phyloP scores from a whole-genome alignment of 1,284 basidiomycete species.

The Retiboletus flavoniger region DNA sequence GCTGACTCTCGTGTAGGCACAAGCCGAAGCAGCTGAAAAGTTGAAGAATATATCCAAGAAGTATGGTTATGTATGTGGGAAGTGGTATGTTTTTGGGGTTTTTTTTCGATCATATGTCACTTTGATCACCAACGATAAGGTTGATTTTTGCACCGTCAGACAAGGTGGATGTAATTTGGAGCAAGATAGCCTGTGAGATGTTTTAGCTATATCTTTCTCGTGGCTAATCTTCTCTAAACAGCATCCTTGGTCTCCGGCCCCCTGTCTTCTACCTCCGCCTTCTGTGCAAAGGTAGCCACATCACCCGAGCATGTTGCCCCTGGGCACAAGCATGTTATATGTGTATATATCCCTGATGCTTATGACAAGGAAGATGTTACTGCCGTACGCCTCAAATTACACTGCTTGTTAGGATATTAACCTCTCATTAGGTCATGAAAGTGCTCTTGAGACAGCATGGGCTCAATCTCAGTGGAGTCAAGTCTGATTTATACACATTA shows the following conservation, averaged over 20 bases:
- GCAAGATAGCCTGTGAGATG: conserved; percentile 50
- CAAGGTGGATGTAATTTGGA: conserved; percentile 62
- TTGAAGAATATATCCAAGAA: conserved; percentile 57
- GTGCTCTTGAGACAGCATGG: conserved; percentile 64
- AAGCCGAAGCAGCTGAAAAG: conserved; percentile 54
- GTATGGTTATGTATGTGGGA: conserved; percentile 55
- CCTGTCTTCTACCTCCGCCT: conserved; percentile 53
- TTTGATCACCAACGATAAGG: conserved; percentile 37
- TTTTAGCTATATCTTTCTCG: background rate
- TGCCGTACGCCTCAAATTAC: conserved; percentile 40
- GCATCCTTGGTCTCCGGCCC: conserved; percentile 63
- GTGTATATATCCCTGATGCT: conserved; percentile 69
- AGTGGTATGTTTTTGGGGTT: conserved; percentile 50
- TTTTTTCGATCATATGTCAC: background rate
- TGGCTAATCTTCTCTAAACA: conserved; percentile 31
- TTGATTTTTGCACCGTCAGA: conserved; percentile 60
- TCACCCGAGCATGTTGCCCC: conserved; percentile 48
- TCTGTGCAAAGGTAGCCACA: conserved; percentile 62
- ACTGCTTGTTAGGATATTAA: background rate
- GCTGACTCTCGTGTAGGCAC: conserved; percentile 42
- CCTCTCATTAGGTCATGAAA: conserved; percentile 55
- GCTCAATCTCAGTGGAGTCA: conserved; percentile 62
- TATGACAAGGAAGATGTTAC: conserved; percentile 60
- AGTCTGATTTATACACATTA: conserved; percentile 63
- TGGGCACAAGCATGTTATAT: conserved; percentile 61